phyloP scores from a whole-genome alignment of 2,329 filamentous ascomycete species.

The Juglanconis oblonga region DNA sequence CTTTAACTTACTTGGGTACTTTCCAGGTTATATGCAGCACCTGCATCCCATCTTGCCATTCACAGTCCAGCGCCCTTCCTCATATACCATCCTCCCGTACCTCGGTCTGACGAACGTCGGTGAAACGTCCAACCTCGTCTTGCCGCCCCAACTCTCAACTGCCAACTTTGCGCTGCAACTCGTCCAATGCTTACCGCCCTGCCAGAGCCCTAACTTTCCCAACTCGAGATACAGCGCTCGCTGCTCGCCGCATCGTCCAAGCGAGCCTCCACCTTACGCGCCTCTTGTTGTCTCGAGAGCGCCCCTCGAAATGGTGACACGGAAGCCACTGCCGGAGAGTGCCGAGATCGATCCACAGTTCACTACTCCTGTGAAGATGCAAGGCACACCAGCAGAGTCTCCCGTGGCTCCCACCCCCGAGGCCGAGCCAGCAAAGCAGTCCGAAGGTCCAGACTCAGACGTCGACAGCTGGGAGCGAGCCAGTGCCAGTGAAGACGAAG shows the following conservation, averaged over 20 bases:
- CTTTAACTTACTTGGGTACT: too few relatives aligned
- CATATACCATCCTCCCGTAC: too few relatives aligned
- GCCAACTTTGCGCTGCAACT: too few relatives aligned
- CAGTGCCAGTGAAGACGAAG: slow-evolving; percentile 11
- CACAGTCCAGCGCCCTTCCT: too few relatives aligned
- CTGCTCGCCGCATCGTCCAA: neutral
- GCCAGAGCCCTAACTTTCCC: too few relatives aligned
- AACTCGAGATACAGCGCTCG: neutral
- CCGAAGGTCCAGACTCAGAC: slow-evolving; percentile 18
- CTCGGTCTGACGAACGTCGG: too few relatives aligned
- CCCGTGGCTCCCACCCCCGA: neutral
- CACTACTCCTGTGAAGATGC: slow-evolving; percentile 23
- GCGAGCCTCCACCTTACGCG: neutral
- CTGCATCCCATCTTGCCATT: too few relatives aligned
- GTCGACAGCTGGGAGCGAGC: slow-evolving; percentile 15
- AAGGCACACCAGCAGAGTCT: slow-evolving; percentile 22
- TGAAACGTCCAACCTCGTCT: too few relatives aligned
- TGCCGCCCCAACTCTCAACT: too few relatives aligned
- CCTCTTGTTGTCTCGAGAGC: slow-evolving; percentile 1
- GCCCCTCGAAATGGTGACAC: slow-evolving; percentile 37
- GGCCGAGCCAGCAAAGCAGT: neutral
- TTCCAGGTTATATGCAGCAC: too few relatives aligned
- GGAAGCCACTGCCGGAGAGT: slow-evolving; percentile 35
- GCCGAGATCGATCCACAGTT: slow-evolving; percentile 24
- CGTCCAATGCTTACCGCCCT: too few relatives aligned